phyloP scores from a whole-genome alignment of 2,329 filamentous ascomycete species.

The Phialophora verrucosa region DNA sequence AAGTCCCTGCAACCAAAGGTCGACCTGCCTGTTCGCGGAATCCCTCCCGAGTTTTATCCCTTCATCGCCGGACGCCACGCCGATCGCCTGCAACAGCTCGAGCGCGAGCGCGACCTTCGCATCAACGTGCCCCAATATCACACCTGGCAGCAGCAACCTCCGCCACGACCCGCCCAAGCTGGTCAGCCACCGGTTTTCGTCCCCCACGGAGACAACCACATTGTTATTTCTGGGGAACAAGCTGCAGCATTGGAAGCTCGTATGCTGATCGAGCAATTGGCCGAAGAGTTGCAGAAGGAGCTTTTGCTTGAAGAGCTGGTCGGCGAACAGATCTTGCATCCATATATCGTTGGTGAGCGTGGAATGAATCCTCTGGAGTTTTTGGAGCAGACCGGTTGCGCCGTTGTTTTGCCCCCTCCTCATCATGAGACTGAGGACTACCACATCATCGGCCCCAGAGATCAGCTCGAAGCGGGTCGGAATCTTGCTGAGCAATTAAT shows the following conservation, averaged over 20 bases:
- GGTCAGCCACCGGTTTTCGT: constrained; percentile 73
- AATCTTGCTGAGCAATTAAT: constrained; percentile 89
- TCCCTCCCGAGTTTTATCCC: constrained; percentile 91
- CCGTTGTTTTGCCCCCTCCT: constrained; percentile 77
- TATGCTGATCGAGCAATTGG: constrained; percentile 78
- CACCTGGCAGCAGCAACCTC: constrained; percentile 71
- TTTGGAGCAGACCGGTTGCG: constrained; percentile 86
- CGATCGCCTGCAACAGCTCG: constrained; percentile 68
- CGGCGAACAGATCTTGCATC: constrained; percentile 85
- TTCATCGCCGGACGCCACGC: constrained; percentile 87
- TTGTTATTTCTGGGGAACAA: constrained; percentile 85
- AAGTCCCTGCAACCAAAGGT: constrained; percentile 83
- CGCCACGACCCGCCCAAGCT: constrained; percentile 65
- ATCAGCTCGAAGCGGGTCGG: constrained; percentile 74
- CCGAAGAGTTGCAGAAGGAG: constrained; percentile 74
- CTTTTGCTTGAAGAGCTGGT: constrained; percentile 78
- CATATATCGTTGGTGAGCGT: constrained; percentile 89
- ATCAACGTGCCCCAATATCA: constrained; percentile 83
- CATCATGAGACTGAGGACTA: constrained; percentile 81
- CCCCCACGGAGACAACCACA: constrained; percentile 75
- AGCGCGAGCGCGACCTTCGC: constrained; percentile 75
- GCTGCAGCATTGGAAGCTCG: constrained; percentile 78
- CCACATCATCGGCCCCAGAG: constrained; percentile 79
- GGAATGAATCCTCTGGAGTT: constrained; percentile 84
- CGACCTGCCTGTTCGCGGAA: constrained; percentile 78